Conservation (phyloP, 108 stramenopile genomes). For the Schizochytrium sp. region DNA sequence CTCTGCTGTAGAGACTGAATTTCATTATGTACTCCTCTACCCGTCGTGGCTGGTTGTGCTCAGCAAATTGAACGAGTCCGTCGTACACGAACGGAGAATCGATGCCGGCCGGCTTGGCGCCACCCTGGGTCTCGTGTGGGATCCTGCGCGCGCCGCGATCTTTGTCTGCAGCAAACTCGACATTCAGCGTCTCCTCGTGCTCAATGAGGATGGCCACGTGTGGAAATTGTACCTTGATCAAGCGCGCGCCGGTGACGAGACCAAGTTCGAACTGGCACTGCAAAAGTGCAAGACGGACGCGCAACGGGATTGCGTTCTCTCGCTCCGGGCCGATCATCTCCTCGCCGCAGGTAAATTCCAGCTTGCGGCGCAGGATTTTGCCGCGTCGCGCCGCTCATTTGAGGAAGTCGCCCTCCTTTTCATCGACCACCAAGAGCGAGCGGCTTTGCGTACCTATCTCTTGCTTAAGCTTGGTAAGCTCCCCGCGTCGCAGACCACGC, state of each 20-base stretch:
- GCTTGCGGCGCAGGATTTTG: background rate
- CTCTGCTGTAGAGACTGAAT: background rate
- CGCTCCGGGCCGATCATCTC: background rate
- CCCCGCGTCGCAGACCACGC: background rate
- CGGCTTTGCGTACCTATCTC: background rate
- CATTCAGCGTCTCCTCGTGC: background rate
- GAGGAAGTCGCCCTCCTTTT: background rate
- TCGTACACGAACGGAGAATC: background rate
- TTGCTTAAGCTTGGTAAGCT: background rate
- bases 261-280: background rate
- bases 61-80: background rate
- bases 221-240: background rate
- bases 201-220: background rate
- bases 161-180: background rate
- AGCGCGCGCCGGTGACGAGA: background rate
- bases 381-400: background rate
- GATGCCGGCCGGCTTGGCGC: background rate
- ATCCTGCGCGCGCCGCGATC: background rate
- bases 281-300: background rate
- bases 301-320: background rate
- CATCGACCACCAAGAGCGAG: background rate
- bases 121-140: background rate
- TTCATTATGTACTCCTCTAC: slow-evolving; percentile 5
- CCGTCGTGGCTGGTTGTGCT: background rate
- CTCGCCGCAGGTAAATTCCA: background rate